Evolutionary conservation across 257 asterid species (phyloP), one percentile per base, ranked within the genome.

Genomic region (Nicotiana obtusifolia): DNA sequence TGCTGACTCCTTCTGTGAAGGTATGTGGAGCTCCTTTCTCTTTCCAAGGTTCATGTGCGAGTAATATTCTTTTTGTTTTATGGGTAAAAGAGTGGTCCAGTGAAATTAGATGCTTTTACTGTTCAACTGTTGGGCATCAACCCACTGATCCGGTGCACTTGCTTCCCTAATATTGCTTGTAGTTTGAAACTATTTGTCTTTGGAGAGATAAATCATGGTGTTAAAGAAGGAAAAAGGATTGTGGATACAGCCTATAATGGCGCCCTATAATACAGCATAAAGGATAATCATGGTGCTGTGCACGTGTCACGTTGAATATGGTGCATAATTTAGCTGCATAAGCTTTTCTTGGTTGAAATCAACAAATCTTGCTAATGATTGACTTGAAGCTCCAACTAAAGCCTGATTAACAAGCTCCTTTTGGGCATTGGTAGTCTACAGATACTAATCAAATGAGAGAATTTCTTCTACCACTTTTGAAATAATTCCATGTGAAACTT

Each of bases 1-100:
- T 96, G 82, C 97, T 94, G 64, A 96, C 98, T n/a, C 98, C 98
- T 60, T 96, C 99, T 64, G 97, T 94, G 77, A 96, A 96, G 98
- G 99, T 94, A 89, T 64, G 60, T 35, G 80, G 5, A 15, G 41
- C 15, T 24, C 19, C 57, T 41, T 41, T 69, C 8, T 69, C 19
- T 68, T 68, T 37, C 56, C 77, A 35, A 68, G 77, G 28, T 68
- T 68, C 77, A 67, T 19, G 28, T 1, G 3, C 11, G 19, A 67
- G 10, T 35, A 35, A 19, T 10, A 19, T 35, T 67, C 3, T n/a
- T 66, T 67, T 33, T 9, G 17, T n/a, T 67, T 67, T 35, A 35
- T 19, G 76, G 54, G 30, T 35, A 11, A 69, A 69, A 69, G 22
- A 69, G 57, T 2, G 2, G 33, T 5, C 77, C 33, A n/a, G n/a